Evolutionary conservation across 768 basidiomycete genomes (phyloP).

Genomic region (Russula vinacea): DNA sequence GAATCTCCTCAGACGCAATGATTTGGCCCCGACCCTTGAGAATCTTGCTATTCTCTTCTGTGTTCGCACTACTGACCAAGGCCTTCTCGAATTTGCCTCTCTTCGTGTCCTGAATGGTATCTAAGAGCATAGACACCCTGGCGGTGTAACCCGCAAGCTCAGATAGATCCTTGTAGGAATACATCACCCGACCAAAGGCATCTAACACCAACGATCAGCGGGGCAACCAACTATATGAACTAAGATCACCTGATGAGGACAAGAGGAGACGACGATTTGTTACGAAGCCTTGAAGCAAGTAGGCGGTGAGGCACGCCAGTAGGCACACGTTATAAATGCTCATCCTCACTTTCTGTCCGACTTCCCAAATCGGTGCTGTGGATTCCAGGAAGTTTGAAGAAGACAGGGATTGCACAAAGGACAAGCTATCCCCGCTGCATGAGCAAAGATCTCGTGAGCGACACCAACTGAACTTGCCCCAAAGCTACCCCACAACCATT

Average conservation of each 20-base stretch:
- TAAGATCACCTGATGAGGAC: conserved; percentile 67
- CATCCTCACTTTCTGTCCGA: conserved; percentile 86
- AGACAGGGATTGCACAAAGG: conserved; percentile 91
- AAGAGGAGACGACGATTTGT: conserved; percentile 90
- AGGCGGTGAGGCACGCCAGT: neutral
- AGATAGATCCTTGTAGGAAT: conserved; percentile 93
- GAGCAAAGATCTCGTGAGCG: neutral
- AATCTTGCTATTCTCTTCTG: conserved; percentile 71
- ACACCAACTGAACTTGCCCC: conserved; percentile 53
- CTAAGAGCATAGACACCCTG: conserved; percentile 81
- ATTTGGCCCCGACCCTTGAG: conserved; percentile 75
- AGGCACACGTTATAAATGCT: conserved; percentile 9
- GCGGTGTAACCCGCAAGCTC: conserved; percentile 96
- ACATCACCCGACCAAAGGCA: conserved; percentile 94
- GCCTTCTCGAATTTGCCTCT: conserved; percentile 86
- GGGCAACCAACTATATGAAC: neutral
- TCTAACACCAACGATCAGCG: conserved; percentile 46
- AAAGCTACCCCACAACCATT: conserved; percentile 95
- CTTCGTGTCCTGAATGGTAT: conserved; percentile 86
- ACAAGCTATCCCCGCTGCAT: conserved; percentile 41
- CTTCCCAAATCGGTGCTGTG: conserved; percentile 68
- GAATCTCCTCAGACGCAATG: conserved; percentile 82
- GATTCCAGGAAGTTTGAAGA: conserved; percentile 79
- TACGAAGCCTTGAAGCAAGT: conserved; percentile 67
- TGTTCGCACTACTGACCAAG: conserved; percentile 68